Conservation (phyloP, 768 basidiomycete genomes). For the Phylloporus sp. region DNA sequence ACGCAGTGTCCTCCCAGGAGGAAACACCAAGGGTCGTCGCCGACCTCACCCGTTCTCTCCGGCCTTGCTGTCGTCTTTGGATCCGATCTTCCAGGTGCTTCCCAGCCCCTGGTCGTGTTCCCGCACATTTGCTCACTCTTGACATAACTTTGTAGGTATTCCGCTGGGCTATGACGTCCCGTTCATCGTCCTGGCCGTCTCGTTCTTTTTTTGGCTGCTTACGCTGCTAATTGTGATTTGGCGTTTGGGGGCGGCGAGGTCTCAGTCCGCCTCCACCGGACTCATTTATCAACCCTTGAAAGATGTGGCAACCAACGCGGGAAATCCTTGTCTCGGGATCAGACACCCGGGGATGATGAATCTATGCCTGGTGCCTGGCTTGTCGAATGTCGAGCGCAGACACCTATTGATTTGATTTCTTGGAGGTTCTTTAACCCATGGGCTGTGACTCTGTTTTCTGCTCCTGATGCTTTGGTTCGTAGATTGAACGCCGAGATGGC, state of each 20-base stretch:
- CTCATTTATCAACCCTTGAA: neutral
- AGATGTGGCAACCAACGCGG: neutral
- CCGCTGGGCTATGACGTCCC: neutral
- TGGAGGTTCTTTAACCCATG: neutral
- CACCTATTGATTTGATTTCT: neutral
- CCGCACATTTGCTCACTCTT: neutral
- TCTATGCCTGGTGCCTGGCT: slow-evolving; percentile 6
- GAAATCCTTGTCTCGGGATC: neutral
- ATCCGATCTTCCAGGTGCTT: slow-evolving; percentile 2
- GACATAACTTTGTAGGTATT: neutral
- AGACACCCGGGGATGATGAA: neutral
- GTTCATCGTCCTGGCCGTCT: neutral
- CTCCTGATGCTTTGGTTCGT: neutral
- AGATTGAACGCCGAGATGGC: neutral
- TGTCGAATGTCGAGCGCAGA: neutral
- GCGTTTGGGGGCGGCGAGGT: no score
- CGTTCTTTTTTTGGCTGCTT: slow-evolving; percentile 5
- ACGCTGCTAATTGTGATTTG: neutral
- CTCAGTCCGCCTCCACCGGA: neutral
- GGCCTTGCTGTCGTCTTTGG: neutral
- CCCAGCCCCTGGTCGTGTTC: neutral
- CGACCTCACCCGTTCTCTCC: neutral
- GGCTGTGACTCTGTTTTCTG: neutral
- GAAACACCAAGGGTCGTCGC: slow-evolving; percentile 1
- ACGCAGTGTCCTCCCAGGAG: slow-evolving; percentile 11